Conservation (phyloP, 495 filamentous ascomycete genomes). For the Annulohypoxylon bovei region DNA sequence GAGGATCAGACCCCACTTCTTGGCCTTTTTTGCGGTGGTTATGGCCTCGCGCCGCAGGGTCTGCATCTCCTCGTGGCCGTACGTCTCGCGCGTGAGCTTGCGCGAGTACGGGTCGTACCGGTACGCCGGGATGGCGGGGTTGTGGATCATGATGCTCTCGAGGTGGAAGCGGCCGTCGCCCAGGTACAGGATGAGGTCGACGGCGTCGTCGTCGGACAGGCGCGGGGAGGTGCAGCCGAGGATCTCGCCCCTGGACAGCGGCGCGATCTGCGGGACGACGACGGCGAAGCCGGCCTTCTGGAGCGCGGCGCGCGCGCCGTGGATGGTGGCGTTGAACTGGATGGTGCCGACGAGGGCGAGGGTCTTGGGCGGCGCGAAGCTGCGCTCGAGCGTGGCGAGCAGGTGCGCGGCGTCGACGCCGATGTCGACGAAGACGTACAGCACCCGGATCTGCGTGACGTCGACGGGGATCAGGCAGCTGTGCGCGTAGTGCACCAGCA, state of each 20-base stretch:
- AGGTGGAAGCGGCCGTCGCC: conserved; percentile 98
- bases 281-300: conserved; percentile 84
- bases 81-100: conserved; percentile 87
- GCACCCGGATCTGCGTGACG: conserved; percentile 91
- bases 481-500: conserved; percentile 97
- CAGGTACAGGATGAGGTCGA: conserved; percentile 90
- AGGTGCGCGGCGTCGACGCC: conserved; percentile 91
- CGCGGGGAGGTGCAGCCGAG: conserved; percentile 93
- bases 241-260: conserved; percentile 92
- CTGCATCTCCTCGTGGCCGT: conserved; percentile 91
- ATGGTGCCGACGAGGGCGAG: conserved; percentile 96
- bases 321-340: conserved; percentile 97
- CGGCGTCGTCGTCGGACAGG: conserved; percentile 61
- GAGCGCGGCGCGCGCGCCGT: conserved; percentile 77
- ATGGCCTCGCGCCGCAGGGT: conserved; percentile 82
- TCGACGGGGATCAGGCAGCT: conserved; percentile 95
- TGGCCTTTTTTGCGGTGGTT: conserved; percentile 72
- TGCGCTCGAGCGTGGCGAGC: conserved; percentile 84
- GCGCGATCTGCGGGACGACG: conserved; percentile 90
- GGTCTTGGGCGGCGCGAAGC: conserved; percentile 83
- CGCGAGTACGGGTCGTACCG: conserved; percentile 97
- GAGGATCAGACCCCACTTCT: conserved; percentile 94
- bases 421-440: conserved; percentile 99
- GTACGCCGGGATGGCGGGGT: conserved; percentile 88
- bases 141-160: conserved; percentile 98